Conservation (phyloP, 2,329 filamentous ascomycete species). For the Amesomyces nigricolor region DNA sequence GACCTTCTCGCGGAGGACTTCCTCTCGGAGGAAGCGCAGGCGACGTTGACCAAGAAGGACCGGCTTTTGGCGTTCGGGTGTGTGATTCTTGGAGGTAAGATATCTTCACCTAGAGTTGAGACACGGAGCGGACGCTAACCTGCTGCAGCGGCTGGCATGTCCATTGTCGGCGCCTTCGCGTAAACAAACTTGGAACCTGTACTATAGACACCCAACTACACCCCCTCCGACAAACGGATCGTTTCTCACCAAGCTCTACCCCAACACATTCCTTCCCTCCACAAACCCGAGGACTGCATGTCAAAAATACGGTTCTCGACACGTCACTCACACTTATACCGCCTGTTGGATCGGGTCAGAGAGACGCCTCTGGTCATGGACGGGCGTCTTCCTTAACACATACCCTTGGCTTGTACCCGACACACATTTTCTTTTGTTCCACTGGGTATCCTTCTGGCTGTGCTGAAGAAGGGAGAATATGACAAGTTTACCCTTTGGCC, state of each 20-base stretch:
- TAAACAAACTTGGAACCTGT: slow-evolving; percentile 24
- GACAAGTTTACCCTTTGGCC: slow-evolving; percentile 14
- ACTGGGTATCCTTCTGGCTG: slow-evolving; percentile 8
- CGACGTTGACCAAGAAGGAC: slow-evolving; percentile 45
- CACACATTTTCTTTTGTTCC: slow-evolving; percentile 2
- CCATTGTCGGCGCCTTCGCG: slow-evolving; percentile 43
- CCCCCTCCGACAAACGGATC: not conserved
- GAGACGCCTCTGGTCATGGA: not conserved
- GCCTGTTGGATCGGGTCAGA: not conserved
- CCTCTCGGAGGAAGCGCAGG: slow-evolving; percentile 50
- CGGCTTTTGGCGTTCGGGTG: slow-evolving; percentile 49
- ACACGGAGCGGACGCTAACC: slow-evolving; percentile 7
- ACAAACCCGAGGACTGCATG: not conserved
- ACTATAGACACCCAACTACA: too few relatives aligned
- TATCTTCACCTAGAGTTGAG: not conserved
- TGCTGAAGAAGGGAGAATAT: slow-evolving; percentile 10
- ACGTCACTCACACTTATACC: not conserved
- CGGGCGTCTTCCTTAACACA: not conserved
- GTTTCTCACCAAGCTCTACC: not conserved
- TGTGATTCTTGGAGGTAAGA: slow-evolving; percentile 46
- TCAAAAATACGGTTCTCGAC: not conserved
- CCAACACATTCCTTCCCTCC: not conserved
- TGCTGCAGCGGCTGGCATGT: slow-evolving; percentile 39
- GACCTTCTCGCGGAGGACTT: slow-evolving; percentile 62
- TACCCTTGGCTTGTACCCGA: slow-evolving; percentile 10